These are phyloP conservation scores for Fusarium sp. DNA, from an alignment of 2,329 filamentous ascomycete genomes.

Conservation along the genomic window DNA sequence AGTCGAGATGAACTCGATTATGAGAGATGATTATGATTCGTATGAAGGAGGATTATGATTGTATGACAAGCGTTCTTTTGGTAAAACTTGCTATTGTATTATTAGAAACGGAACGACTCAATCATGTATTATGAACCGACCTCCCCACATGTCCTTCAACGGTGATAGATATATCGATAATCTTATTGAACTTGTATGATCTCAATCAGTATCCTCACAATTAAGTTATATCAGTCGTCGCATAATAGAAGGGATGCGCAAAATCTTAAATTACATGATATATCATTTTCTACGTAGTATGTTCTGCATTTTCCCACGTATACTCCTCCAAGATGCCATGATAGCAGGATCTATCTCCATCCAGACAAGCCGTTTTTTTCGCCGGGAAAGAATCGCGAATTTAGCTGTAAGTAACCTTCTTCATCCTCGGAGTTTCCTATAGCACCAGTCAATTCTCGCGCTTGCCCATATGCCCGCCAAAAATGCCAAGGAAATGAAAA, in stretches of 20 bases:
- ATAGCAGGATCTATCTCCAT: slow-evolving; percentile 2
- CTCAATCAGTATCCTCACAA: background rate
- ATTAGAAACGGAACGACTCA: slow-evolving; percentile 2
- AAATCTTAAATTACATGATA: background rate
- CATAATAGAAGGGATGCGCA: background rate
- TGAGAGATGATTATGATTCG: slow-evolving; percentile 14
- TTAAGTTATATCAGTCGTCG: background rate
- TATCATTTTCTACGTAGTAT: slow-evolving; percentile 17
- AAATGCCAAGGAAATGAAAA: slow-evolving; percentile 16
- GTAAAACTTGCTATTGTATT: slow-evolving; percentile 21
- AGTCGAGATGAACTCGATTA: slow-evolving; percentile 10
- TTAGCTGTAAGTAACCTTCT: background rate
- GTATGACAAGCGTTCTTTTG: slow-evolving; percentile 19
- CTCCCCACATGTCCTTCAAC: background rate
- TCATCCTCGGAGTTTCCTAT: slow-evolving; percentile 4
- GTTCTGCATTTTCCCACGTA: slow-evolving; percentile 6
- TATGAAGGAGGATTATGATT: slow-evolving; percentile 6
- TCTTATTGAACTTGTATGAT: background rate
- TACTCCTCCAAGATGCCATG: slow-evolving; percentile 9
- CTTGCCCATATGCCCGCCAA: slow-evolving; percentile 6
- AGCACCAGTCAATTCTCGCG: background rate
- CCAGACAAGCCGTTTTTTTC: slow-evolving; percentile 4
- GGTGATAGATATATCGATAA: background rate
- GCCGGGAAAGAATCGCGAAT: slow-evolving; percentile 1
- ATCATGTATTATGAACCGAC: background rate